Base-by-base conservation (phyloP, 2,329 filamentous ascomycete genomes). In the Scedosporium aurantiacum region DNA sequence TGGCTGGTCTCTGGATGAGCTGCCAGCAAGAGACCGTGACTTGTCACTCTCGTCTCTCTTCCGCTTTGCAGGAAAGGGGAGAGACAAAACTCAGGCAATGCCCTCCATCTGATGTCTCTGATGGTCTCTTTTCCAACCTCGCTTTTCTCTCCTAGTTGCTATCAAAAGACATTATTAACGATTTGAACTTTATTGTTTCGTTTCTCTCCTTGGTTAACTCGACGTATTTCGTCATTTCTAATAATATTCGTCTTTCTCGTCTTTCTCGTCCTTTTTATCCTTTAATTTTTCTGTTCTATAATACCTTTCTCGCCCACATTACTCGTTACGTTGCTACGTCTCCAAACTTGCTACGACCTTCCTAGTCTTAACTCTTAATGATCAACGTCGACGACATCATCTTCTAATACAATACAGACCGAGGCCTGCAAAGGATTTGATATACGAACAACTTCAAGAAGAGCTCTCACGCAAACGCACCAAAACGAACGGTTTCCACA, bases 101-200 rank as follows among this genome's bases (percentile, higher is more conserved):
- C 45, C 43, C 25, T 52, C 27, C 58, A 18, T 40, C 18, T 27
- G 18, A 54, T 23, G 50, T 54, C 50, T 54, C 50, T 54, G 18
- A 54, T 23, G 50, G 50, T 54, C 50, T 54, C 50, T 54, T 47
- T 47, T 23, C 50, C 50, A 54, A 54, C 50, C 50, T 54, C 50
- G 50, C 23, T 23, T 23, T 54, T 23, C 50, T 54, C 23, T 14
- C 50, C 21, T 54, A 14, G 23, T 18, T 23, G 1, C 21, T 27
- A 14, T 54, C 50, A 54, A 27, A 23, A 54, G 23, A 54, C 18
- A 12, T 47, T 27, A 28, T 27, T 54, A 25, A 54, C 50, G 50
- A 37, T 37, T 37, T 37, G 32, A 54, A 54, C 3, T 54, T 54
- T 21, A 52, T 21, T 54, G 50, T 54, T 54, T 50, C 43, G 43